Evolutionary conservation across 2,329 filamentous ascomycete species (phyloP).

Genomic region (Aurifilum marmelostoma): DNA sequence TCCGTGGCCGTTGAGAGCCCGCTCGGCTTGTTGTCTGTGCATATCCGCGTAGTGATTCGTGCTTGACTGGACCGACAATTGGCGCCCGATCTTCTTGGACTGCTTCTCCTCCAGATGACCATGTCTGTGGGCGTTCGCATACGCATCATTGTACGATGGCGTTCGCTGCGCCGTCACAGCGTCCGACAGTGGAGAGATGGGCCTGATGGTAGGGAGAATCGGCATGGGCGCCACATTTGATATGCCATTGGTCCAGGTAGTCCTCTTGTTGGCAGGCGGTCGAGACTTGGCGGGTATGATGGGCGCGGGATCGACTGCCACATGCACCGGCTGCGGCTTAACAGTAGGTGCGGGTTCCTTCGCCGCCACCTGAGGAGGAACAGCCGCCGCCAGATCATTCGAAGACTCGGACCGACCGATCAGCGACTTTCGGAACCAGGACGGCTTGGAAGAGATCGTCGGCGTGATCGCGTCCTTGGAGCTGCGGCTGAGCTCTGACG

Average conservation of each 20-base stretch:
- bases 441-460: constrained; percentile 77
- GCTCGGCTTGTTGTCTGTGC: constrained; percentile 88
- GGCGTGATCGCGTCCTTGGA: constrained; percentile 64
- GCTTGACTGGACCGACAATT: constrained; percentile 88
- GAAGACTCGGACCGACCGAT: constrained; percentile 74
- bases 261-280: constrained; percentile 73
- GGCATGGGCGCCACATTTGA: constrained; percentile 87
- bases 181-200: constrained; percentile 95
- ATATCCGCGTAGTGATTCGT: constrained; percentile 91
- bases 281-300: constrained; percentile 43
- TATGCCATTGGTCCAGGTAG: constrained; percentile 88
- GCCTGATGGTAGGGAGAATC: constrained; percentile 90
- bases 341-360: constrained; percentile 51
- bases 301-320: constrained; percentile 46
- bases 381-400: constrained; percentile 58
- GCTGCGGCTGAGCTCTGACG: constrained; percentile 76
- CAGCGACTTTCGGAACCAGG: constrained; percentile 95
- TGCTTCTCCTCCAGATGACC: constrained; percentile 63
- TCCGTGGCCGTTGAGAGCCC: constrained; percentile 80
- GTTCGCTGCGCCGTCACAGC: constrained; percentile 81
- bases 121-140: constrained; percentile 44
- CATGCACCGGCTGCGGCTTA: constrained; percentile 49
- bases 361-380: constrained; percentile 40
- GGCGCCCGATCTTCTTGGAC: constrained; percentile 90
- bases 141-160: constrained; percentile 56